These are phyloP conservation scores for Wickerhamomyces rabaulensis DNA, from an alignment of 805 yeast species.

Conservation along the genomic window DNA sequence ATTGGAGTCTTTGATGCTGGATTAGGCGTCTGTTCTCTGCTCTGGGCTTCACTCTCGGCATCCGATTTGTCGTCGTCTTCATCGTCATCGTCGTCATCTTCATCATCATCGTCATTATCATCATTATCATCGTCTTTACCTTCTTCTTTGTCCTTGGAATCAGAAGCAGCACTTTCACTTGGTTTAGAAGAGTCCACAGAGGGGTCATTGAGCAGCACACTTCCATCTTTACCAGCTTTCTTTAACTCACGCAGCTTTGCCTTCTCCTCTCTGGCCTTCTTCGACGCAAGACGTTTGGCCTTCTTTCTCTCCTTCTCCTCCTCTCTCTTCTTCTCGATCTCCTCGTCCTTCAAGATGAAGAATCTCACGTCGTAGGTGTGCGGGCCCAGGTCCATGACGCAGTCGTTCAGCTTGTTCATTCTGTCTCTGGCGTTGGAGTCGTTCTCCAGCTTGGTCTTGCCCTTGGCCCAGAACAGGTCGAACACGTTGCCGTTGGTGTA, in stretches of 20 bases:
- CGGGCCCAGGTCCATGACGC: slow-evolving; percentile 70
- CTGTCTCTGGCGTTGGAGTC: slow-evolving; percentile 67
- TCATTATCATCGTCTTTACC: neutral
- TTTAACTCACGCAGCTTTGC: slow-evolving; percentile 17
- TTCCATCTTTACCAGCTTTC: slow-evolving; percentile 3
- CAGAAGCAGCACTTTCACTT: neutral
- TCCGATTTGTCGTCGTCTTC: slow-evolving; percentile 6
- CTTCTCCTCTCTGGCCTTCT: slow-evolving; percentile 29
- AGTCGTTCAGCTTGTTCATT: slow-evolving; percentile 85
- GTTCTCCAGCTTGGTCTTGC: slow-evolving; percentile 35
- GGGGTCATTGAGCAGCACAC: neutral
- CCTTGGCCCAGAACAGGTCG: slow-evolving; percentile 74
- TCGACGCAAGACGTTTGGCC: slow-evolving; percentile 30
- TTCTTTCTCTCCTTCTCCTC: slow-evolving; percentile 34
- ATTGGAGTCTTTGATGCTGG: neutral
- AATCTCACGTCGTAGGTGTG: slow-evolving; percentile 73
- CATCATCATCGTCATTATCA: neutral
- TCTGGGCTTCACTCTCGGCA: slow-evolving; percentile 1
- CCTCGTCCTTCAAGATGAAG: slow-evolving; percentile 82
- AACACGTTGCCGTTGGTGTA: slow-evolving; percentile 68
- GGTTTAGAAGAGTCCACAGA: neutral
- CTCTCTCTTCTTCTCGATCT: slow-evolving; percentile 45
- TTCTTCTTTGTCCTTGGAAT: slow-evolving; percentile 1
- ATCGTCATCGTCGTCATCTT: slow-evolving; percentile 8
- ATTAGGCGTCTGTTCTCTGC: slow-evolving; percentile 1